Percentiles rank a stretch among this genome's conserved stretches.
These are phyloP conservation scores for Pontederia paniculata DNA, from an alignment of 176 grass and related monocot genomes.

Conservation along the genomic window DNA sequence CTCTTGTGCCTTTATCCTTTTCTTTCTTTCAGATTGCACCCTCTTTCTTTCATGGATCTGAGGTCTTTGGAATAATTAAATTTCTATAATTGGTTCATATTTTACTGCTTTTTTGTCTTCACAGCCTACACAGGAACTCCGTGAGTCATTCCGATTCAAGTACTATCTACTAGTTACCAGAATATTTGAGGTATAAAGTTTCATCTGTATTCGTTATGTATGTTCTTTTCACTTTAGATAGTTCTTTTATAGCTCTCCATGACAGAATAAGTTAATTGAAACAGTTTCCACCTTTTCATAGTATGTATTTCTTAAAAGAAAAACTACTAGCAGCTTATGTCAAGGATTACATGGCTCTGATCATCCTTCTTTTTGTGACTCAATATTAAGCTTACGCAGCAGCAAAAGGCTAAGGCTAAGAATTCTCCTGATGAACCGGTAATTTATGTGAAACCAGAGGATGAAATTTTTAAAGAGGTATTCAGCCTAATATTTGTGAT, in stretches of 20 bases:
- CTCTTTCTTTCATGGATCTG: too few relatives aligned
- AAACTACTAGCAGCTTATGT: not conserved
- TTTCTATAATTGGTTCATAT: not conserved
- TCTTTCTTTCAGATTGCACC: not conserved
- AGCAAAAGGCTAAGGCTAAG: conserved; percentile 31
- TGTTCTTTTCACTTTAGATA: not conserved
- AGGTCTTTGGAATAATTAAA: not conserved
- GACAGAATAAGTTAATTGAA: not conserved
- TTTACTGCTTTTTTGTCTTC: conserved; percentile 4
- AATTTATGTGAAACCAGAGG: conserved; percentile 74
- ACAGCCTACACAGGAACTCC: conserved; percentile 76
- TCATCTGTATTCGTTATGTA: conserved; percentile 3
- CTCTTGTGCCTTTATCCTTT: too few relatives aligned
- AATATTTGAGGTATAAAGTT: conserved; percentile 49
- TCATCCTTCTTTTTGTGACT: not conserved
- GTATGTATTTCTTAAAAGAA: not conserved
- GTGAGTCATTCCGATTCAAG: conserved; percentile 70
- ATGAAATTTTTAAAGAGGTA: conserved; percentile 83
- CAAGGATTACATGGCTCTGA: conserved; percentile 1
- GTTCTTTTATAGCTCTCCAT: not conserved
- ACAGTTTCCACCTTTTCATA: not conserved
- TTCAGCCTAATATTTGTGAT: not conserved
- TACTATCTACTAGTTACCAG: conserved; percentile 56
- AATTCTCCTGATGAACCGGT: conserved; percentile 37
- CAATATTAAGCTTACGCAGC: conserved; percentile 30